phyloP scores from a whole-genome alignment of 495 filamentous ascomycete genomes.

The Aspergillus campestris region DNA sequence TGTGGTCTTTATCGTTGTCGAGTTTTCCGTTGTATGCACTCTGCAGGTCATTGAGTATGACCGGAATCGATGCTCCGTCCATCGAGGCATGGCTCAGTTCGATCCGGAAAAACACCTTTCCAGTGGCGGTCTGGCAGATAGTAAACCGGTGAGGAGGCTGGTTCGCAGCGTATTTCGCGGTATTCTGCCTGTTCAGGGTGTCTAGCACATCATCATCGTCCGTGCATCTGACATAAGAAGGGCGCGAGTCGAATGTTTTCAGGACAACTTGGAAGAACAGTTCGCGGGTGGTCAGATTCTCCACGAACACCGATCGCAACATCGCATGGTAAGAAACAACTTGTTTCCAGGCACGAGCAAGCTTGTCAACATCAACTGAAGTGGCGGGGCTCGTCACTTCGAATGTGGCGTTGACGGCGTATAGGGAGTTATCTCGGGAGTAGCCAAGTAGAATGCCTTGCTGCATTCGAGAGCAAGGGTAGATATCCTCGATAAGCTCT shows the following conservation, averaged over 20 bases:
- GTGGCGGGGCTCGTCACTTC: constrained; percentile 36
- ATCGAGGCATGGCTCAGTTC: constrained; percentile 50
- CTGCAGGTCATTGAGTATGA: constrained; percentile 40
- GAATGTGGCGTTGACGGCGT: constrained; percentile 53
- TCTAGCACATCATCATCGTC: constrained; percentile 23
- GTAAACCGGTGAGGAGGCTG: constrained; percentile 43
- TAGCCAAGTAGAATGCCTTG: constrained; percentile 58
- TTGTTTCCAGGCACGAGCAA: constrained; percentile 40
- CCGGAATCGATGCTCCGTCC: constrained; percentile 42
- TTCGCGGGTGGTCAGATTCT: constrained; percentile 35
- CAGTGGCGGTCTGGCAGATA: constrained; percentile 32
- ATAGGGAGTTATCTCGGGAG: constrained; percentile 46
- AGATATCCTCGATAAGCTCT: constrained; percentile 49
- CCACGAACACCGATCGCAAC: constrained; percentile 44
- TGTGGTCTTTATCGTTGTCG: constrained; percentile 17
- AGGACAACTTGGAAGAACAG: constrained; percentile 45
- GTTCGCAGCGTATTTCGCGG: constrained; percentile 27
- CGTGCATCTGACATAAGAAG: constrained; percentile 27
- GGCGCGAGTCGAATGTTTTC: constrained; percentile 25
- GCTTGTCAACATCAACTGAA: constrained; percentile 24
- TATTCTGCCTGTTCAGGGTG: constrained; percentile 24
- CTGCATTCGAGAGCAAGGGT: constrained; percentile 61
- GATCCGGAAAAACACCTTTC: constrained; percentile 40
- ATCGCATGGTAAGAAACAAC: constrained; percentile 43
- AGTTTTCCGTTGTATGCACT: constrained; percentile 38